Evolutionary conservation across 176 grass and related monocot genomes (phyloP).

Genomic region (Echinochloa phyllopogon): DNA sequence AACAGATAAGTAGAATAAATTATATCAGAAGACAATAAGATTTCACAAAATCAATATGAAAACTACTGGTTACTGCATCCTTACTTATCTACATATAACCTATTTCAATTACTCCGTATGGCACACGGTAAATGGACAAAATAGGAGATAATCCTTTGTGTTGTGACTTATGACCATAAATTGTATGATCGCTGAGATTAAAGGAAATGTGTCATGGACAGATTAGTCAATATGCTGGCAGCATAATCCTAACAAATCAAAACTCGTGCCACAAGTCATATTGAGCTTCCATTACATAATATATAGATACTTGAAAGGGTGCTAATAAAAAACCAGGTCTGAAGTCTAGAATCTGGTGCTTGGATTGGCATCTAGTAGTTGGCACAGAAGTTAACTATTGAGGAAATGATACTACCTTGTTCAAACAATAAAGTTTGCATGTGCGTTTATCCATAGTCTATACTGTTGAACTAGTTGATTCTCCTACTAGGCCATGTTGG

Average conservation of each 20-base stretch:
- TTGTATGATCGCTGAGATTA: not conserved
- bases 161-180: not conserved
- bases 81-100: not conserved
- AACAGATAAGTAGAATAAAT: constrained; percentile 30
- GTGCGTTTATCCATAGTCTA: not conserved
- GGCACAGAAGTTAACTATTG: not conserved
- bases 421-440: not conserved
- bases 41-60: not conserved
- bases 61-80: not conserved
- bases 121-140: not conserved
- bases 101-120: not conserved
- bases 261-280: not conserved
- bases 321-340: constrained; percentile 12
- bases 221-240: not conserved
- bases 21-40: constrained; percentile 13
- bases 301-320: not conserved
- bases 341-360: not conserved
- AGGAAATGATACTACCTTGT: not conserved
- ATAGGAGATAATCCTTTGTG: not conserved
- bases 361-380: not conserved
- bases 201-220: not conserved
- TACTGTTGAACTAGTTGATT: not conserved
- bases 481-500: not conserved
- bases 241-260: constrained; percentile 16
- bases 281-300: not conserved